phyloP scores from a whole-genome alignment of 148 eudicot species.

The Camellia granthamiana region DNA sequence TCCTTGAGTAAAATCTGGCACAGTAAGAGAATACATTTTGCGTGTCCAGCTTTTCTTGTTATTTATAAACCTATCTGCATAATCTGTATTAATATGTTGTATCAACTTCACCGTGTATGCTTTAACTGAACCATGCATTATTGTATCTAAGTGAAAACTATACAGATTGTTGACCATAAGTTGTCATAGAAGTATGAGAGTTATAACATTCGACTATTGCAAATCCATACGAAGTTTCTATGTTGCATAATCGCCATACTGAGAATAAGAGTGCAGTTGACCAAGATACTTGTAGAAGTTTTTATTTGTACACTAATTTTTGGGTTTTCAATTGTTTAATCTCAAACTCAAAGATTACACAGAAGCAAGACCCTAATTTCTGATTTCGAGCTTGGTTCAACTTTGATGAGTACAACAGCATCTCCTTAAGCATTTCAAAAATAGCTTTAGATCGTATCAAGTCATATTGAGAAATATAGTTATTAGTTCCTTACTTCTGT shows the following conservation, averaged over 20 bases:
- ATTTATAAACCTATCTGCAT: neutral
- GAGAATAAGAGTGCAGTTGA: constrained; percentile 7
- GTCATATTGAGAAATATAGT: neutral
- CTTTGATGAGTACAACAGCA: neutral
- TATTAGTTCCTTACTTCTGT: neutral
- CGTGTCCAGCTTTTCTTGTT: neutral
- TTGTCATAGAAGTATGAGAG: neutral
- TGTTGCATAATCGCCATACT: neutral
- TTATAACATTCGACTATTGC: neutral
- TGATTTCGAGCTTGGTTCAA: neutral
- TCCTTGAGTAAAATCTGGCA: neutral
- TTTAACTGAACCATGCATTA: neutral
- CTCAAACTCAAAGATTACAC: neutral
- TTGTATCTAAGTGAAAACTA: neutral
- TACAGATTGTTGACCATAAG: constrained; percentile 1
- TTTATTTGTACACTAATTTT: neutral
- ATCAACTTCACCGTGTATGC: neutral
- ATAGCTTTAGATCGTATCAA: neutral
- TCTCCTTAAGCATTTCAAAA: neutral
- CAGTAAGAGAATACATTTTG: neutral
- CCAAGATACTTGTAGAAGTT: neutral
- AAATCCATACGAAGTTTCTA: neutral
- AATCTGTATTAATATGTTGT: neutral
- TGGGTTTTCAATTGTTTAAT: neutral
- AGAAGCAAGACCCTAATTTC: neutral